phyloP scores from a whole-genome alignment of 805 yeast species.

The Sugiyamaella mastotermitis region DNA sequence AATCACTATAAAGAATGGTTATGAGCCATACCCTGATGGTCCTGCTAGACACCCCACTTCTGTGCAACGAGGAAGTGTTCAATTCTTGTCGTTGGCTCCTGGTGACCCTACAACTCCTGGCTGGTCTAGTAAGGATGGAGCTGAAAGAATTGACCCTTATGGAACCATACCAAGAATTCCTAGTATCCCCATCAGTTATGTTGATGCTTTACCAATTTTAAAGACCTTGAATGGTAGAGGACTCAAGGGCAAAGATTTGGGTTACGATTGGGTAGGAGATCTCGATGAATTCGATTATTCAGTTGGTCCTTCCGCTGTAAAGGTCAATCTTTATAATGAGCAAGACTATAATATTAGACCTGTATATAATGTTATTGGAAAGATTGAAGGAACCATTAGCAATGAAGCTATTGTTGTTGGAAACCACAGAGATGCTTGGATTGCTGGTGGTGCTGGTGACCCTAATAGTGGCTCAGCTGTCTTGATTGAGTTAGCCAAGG shows the following conservation, averaged over 20 bases:
- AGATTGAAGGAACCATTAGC: conserved; percentile 45
- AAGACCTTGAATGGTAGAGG: conserved; percentile 56
- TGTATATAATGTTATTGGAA: conserved; percentile 58
- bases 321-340: conserved; percentile 50
- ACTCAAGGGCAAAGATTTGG: conserved; percentile 31
- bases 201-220: conserved; percentile 59
- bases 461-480: conserved; percentile 72
- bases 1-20: conserved; percentile 50
- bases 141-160: conserved; percentile 44
- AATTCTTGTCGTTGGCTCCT: conserved; percentile 52
- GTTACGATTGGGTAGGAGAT: conserved; percentile 40
- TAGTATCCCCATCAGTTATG: conserved; percentile 59
- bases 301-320: conserved; percentile 43
- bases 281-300: conserved; percentile 41
- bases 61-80: conserved; percentile 72
- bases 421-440: conserved; percentile 79
- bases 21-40: conserved; percentile 63
- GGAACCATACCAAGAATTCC: conserved; percentile 59
- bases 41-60: conserved; percentile 72
- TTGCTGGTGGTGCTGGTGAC: conserved; percentile 72
- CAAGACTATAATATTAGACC: conserved; percentile 60
- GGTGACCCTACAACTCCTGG: conserved; percentile 83
- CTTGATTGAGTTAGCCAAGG: conserved; percentile 57
- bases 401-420: conserved; percentile 60
- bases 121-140: conserved; percentile 47